These are phyloP conservation scores for Penicillium sp. DNA, from an alignment of 2,329 filamentous ascomycete species.

Conservation along the genomic window DNA sequence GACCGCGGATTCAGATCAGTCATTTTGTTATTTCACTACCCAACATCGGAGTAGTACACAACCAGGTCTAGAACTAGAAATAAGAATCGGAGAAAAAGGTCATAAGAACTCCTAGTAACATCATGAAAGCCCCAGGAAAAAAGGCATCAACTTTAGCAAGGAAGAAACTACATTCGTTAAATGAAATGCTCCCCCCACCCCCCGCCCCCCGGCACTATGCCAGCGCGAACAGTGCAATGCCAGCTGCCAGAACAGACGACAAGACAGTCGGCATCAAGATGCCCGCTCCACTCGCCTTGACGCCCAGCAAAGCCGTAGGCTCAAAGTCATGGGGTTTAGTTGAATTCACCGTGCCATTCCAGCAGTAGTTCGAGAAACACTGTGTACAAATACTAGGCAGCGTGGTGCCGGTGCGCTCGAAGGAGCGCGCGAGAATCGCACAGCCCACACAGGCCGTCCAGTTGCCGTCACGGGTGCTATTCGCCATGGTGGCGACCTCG, in stretches of 20 bases:
- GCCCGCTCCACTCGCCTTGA: slow-evolving; percentile 8
- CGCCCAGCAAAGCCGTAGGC: slow-evolving; percentile 33
- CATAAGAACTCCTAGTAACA: neutral
- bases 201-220: too few relatives aligned
- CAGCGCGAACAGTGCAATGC: slow-evolving; percentile 17
- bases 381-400: slow-evolving; percentile 71
- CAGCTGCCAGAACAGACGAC: slow-evolving; percentile 11
- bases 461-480: slow-evolving; percentile 69
- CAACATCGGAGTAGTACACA: neutral
- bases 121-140: neutral
- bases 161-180: neutral
- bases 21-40: neutral
- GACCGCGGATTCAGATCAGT: too few relatives aligned
- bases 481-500: slow-evolving; percentile 79
- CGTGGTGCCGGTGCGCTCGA: slow-evolving; percentile 67
- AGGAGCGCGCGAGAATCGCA: slow-evolving; percentile 76
- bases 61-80: neutral
- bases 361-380: slow-evolving; percentile 87
- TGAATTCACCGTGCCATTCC: slow-evolving; percentile 72
- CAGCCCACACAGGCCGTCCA: slow-evolving; percentile 89
- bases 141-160: neutral
- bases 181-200: neutral
- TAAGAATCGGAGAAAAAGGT: too few relatives aligned
- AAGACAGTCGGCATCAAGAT: slow-evolving; percentile 18
- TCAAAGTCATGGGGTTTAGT: slow-evolving; percentile 45